Evolutionary conservation across 495 filamentous ascomycete genomes (phyloP).

Genomic region (Aspergillus taichungensis): DNA sequence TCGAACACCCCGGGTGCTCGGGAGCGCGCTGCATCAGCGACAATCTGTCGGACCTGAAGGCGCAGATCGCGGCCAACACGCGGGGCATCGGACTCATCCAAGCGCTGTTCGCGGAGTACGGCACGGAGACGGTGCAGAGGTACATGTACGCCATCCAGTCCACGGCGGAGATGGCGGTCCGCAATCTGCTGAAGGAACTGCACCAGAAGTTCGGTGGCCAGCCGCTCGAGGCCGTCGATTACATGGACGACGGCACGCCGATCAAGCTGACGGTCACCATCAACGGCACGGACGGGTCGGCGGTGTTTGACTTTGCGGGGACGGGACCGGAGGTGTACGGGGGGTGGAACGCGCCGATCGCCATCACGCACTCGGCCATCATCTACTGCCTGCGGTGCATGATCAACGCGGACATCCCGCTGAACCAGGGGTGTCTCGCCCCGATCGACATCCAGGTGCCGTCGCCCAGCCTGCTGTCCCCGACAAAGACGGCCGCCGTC

Average conservation of each 20-base stretch:
- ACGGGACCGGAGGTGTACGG: slow-evolving; percentile 92
- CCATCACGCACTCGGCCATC: slow-evolving; percentile 89
- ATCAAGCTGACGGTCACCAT: slow-evolving; percentile 82
- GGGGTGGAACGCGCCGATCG: slow-evolving; percentile 91
- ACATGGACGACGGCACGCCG: slow-evolving; percentile 95
- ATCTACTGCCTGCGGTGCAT: slow-evolving; percentile 94
- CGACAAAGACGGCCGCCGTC: slow-evolving; percentile 80
- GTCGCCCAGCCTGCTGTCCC: slow-evolving; percentile 70
- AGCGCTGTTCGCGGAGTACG: slow-evolving; percentile 78
- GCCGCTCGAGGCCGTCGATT: slow-evolving; percentile 77
- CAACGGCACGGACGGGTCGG: slow-evolving; percentile 73
- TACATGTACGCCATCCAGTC: slow-evolving; percentile 94
- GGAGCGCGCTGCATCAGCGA: slow-evolving; percentile 87
- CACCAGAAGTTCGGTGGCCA: slow-evolving; percentile 66
- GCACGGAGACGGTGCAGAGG: slow-evolving; percentile 82
- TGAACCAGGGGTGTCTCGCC: slow-evolving; percentile 91
- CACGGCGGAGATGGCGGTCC: slow-evolving; percentile 81
- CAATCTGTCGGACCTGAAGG: slow-evolving; percentile 93
- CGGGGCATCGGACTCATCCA: slow-evolving; percentile 91
- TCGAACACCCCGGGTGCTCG: slow-evolving; percentile 75
- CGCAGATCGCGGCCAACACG: slow-evolving; percentile 91
- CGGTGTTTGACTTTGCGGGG: slow-evolving; percentile 76
- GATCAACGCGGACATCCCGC: slow-evolving; percentile 86
- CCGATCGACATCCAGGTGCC: slow-evolving; percentile 86
- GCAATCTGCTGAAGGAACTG: slow-evolving; percentile 74